Evolutionary conservation across 495 filamentous ascomycete species (phyloP).

Genomic region (Pseudomonodictys pantanalensis): DNA sequence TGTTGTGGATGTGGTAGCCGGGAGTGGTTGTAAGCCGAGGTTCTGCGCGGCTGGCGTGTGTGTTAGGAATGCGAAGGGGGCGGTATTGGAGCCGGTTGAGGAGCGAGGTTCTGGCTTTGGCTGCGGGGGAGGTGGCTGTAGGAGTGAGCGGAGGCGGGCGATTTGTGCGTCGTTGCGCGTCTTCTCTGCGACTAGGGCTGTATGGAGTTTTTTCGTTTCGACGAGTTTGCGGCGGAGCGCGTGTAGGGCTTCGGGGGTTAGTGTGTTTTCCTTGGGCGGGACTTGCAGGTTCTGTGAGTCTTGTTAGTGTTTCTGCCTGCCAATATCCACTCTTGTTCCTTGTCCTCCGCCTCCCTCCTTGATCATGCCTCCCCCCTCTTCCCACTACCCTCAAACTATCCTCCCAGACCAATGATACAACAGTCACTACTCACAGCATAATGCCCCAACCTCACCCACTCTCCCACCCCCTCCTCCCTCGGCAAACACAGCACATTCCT

Average conservation of each 20-base stretch:
- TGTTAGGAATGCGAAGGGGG: slow-evolving; percentile 53
- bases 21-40: slow-evolving; percentile 43
- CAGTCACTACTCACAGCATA: slow-evolving; percentile 60
- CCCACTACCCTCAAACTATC: too few relatives aligned
- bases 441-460: slow-evolving; percentile 78
- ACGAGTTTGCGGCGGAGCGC: slow-evolving; percentile 70
- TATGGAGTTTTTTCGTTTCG: slow-evolving; percentile 77
- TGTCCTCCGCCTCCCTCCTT: not conserved
- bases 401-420: too few relatives aligned
- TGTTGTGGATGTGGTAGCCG: not conserved
- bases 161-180: slow-evolving; percentile 74
- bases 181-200: slow-evolving; percentile 68
- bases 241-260: slow-evolving; percentile 62
- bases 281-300: slow-evolving; percentile 27
- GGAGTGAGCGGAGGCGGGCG: slow-evolving; percentile 58
- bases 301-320: not conserved
- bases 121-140: slow-evolving; percentile 37
- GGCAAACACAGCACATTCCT: slow-evolving; percentile 82
- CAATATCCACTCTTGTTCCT: not conserved
- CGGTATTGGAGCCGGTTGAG: slow-evolving; percentile 20
- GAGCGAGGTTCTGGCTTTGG: slow-evolving; percentile 31
- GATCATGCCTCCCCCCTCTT: not conserved
- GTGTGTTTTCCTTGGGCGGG: slow-evolving; percentile 13
- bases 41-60: slow-evolving; percentile 46
- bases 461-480: slow-evolving; percentile 66